Conservation (phyloP, 805 yeast species). For the Wickerhamiella sorbophila region DNA sequence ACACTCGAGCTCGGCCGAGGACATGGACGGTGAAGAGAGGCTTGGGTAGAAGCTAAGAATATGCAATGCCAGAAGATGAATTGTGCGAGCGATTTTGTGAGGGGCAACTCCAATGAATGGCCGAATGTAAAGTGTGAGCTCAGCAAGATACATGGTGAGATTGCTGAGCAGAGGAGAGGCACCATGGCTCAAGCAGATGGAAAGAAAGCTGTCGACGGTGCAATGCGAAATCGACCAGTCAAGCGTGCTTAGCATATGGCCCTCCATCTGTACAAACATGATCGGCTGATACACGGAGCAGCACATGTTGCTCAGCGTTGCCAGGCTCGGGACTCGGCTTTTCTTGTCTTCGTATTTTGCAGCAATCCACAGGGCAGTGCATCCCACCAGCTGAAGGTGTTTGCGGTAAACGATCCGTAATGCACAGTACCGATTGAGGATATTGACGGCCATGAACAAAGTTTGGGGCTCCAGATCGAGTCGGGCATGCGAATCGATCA, state of each 20-base stretch:
- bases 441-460: slow-evolving; percentile 51
- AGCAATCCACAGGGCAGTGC: slow-evolving; percentile 83
- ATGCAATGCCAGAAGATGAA: slow-evolving; percentile 22
- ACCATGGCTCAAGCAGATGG: slow-evolving; percentile 17
- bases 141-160: slow-evolving; percentile 24
- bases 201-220: slow-evolving; percentile 31
- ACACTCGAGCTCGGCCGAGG: slow-evolving; percentile 20
- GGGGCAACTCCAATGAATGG: slow-evolving; percentile 23
- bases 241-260: slow-evolving; percentile 52
- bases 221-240: slow-evolving; percentile 59
- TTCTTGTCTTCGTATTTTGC: slow-evolving; percentile 65
- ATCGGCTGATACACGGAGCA: slow-evolving; percentile 46
- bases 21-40: slow-evolving; percentile 5
- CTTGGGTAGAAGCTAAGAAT: slow-evolving; percentile 12
- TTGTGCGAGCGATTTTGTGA: slow-evolving; percentile 22
- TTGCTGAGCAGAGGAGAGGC: slow-evolving; percentile 18
- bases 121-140: slow-evolving; percentile 25
- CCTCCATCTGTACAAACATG: slow-evolving; percentile 57
- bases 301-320: slow-evolving; percentile 56
- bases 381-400: slow-evolving; percentile 78
- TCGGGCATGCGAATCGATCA: slow-evolving; percentile 47
- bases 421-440: slow-evolving; percentile 81
- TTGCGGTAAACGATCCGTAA: slow-evolving; percentile 69
- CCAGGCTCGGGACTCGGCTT: slow-evolving; percentile 56
- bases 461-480: slow-evolving; percentile 53